Conservation (phyloP, 164 flowering plant species). For the Sextonia rubra region DNA sequence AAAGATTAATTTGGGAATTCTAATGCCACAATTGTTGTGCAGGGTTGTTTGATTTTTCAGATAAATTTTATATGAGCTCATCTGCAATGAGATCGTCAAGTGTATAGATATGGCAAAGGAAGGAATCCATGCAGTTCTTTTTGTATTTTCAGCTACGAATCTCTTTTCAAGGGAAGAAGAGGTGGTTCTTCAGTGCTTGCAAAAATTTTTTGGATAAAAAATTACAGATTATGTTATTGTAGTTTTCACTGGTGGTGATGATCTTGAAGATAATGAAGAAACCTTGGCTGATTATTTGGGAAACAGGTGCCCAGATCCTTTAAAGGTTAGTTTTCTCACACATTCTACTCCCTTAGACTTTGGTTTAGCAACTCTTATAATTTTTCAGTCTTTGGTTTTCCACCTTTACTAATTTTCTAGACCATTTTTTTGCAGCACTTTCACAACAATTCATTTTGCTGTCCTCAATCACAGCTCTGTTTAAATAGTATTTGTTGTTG, state of each 20-base stretch:
- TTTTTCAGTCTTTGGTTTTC: not conserved
- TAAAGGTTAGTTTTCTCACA: constrained; percentile 41
- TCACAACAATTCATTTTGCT: no score
- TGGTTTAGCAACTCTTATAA: no score
- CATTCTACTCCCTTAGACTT: not conserved
- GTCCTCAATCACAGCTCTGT: no score
- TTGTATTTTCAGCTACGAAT: constrained; percentile 38
- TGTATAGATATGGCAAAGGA: constrained; percentile 78
- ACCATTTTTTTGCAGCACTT: no score
- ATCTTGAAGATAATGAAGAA: constrained; percentile 66
- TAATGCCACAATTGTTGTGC: constrained; percentile 14
- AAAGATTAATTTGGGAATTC: no score
- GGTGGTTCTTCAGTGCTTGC: constrained; percentile 61
- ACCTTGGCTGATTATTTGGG: constrained; percentile 66
- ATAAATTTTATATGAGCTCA: constrained; percentile 43
- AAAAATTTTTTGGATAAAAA: constrained; percentile 61
- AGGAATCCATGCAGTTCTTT: constrained; percentile 85
- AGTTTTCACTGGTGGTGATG: constrained; percentile 89
- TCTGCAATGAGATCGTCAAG: constrained; percentile 68
- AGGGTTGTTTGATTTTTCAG: constrained; percentile 81
- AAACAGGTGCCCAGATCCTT: constrained; percentile 53
- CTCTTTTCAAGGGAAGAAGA: constrained; percentile 77
- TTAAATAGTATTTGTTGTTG: no score
- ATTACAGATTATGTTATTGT: constrained; percentile 75
- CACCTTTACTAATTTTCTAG: not conserved